Evolutionary conservation across 495 filamentous ascomycete species (phyloP).

Genomic region (Astrothelium macrocarpum): DNA sequence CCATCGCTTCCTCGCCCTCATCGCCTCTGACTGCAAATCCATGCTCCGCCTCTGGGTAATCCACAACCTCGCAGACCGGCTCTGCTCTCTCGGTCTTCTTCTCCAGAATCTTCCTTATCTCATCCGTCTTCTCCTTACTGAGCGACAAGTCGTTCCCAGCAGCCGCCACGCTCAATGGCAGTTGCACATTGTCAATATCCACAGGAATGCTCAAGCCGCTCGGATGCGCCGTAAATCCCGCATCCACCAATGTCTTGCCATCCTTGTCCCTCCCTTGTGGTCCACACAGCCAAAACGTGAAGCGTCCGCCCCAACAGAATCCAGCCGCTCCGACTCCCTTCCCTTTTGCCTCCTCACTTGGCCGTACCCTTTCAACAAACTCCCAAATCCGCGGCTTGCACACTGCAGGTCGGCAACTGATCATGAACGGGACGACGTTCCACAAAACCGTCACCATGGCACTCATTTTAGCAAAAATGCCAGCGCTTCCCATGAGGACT

Average conservation of each 20-base stretch:
- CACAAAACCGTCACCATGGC: conserved; percentile 17
- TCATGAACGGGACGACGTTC: conserved; percentile 18
- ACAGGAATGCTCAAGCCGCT: conserved; percentile 40
- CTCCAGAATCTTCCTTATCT: conserved; percentile 37
- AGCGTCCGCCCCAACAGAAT: conserved; percentile 29
- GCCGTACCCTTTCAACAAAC: conserved; percentile 19
- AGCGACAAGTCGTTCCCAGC: conserved; percentile 45
- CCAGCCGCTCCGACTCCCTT: conserved; percentile 25
- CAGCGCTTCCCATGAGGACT: neutral
- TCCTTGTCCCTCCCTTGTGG: conserved; percentile 18
- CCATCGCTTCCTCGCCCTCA: conserved; percentile 32
- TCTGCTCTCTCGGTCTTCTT: conserved; percentile 31
- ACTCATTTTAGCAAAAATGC: conserved; percentile 10
- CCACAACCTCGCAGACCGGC: conserved; percentile 38
- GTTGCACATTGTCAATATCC: conserved; percentile 43
- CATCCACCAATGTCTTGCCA: conserved; percentile 39
- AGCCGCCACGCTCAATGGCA: conserved; percentile 47
- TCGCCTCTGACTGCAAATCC: conserved; percentile 51
- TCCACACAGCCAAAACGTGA: conserved; percentile 20
- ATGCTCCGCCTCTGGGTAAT: conserved; percentile 49
- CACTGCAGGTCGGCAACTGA: conserved; percentile 9
- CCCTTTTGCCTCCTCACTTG: conserved; percentile 19
- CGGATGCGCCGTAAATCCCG: conserved; percentile 48
- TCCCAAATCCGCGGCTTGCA: conserved; percentile 17
- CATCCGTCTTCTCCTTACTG: conserved; percentile 30